These are phyloP conservation scores for Talaromyces sp. DNA, from an alignment of 2,329 filamentous ascomycete species.

Conservation along the genomic window DNA sequence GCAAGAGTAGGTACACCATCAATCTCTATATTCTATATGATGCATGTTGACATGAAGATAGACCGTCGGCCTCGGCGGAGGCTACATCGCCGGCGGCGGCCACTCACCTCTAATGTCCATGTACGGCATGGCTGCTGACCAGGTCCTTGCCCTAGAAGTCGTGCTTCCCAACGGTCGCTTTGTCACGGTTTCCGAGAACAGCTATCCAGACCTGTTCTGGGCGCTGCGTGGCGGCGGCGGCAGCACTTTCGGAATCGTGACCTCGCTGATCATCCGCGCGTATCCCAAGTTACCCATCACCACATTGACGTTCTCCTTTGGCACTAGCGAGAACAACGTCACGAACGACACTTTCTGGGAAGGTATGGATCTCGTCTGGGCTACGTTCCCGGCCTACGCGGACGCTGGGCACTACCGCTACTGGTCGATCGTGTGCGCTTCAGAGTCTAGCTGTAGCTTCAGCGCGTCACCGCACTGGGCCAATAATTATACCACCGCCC, in stretches of 20 bases:
- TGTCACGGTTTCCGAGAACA: slow-evolving; percentile 18
- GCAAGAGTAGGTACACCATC: neutral
- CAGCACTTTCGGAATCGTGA: slow-evolving; percentile 48
- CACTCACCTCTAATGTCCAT: slow-evolving; percentile 44
- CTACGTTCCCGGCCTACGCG: slow-evolving; percentile 10
- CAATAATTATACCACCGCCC: slow-evolving; percentile 2
- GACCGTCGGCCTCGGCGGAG: slow-evolving; percentile 55
- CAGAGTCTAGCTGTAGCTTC: slow-evolving; percentile 10
- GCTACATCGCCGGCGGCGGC: slow-evolving; percentile 62
- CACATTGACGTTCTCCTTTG: slow-evolving; percentile 2
- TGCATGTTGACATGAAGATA: slow-evolving; percentile 22
- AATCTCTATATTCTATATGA: neutral
- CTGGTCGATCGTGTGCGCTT: slow-evolving; percentile 7
- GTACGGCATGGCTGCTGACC: slow-evolving; percentile 56
- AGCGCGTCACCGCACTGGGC: slow-evolving; percentile 8
- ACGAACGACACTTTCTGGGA: slow-evolving; percentile 9
- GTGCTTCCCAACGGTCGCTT: slow-evolving; percentile 45
- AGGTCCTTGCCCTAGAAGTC: slow-evolving; percentile 57
- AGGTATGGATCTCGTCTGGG: neutral
- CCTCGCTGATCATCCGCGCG: slow-evolving; percentile 55
- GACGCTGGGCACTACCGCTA: slow-evolving; percentile 13
- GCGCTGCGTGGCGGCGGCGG: slow-evolving; percentile 57
- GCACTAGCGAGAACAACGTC: slow-evolving; percentile 5
- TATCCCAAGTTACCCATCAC: slow-evolving; percentile 40
- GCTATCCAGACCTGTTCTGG: slow-evolving; percentile 47